A percentile compares a stretch with the other conserved stretches of the same genome.
phyloP scores from a whole-genome alignment of 371 early-diverging fungal genomes.

The Zancudomyces culisetae region DNA sequence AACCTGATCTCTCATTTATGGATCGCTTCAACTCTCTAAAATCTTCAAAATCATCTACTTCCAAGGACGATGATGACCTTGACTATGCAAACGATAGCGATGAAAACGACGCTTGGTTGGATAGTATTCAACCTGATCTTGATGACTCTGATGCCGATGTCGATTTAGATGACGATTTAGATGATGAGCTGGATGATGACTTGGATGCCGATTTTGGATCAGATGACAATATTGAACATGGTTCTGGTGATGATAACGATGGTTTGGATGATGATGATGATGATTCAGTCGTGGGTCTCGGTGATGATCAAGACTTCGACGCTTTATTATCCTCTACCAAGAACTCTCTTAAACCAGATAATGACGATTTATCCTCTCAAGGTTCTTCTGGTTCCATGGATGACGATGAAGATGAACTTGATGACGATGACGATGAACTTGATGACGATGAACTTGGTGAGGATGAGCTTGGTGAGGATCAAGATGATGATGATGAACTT shows the following conservation, averaged over 20 bases:
- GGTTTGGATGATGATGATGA: slow-evolving; percentile 24
- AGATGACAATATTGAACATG: slow-evolving; percentile 13
- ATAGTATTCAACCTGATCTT: slow-evolving; percentile 22
- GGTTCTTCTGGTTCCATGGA: neutral
- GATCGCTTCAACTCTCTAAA: no score
- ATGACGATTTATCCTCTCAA: neutral
- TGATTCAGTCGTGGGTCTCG: slow-evolving; percentile 7
- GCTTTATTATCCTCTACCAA: slow-evolving; percentile 17
- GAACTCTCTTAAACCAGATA: slow-evolving; percentile 3
- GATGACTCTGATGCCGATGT: slow-evolving; percentile 28
- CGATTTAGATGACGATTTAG: slow-evolving; percentile 21
- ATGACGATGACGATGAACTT: slow-evolving; percentile 3
- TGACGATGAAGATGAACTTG: slow-evolving; percentile 3
- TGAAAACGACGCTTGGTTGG: slow-evolving; percentile 13
- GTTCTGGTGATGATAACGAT: slow-evolving; percentile 22
- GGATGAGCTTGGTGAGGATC: neutral
- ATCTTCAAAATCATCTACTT: slow-evolving; percentile 68
- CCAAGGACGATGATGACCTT: slow-evolving; percentile 25
- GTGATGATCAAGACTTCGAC: slow-evolving; percentile 18
- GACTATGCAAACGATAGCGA: slow-evolving; percentile 17
- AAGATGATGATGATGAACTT: neutral
- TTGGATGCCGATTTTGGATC: slow-evolving; percentile 11
- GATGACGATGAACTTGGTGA: slow-evolving; percentile 3
- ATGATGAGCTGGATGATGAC: slow-evolving; percentile 27
- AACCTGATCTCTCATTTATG: neutral